Evolutionary conservation across 192 early-diverging fungal genomes (phyloP).

Genomic region (Coemansia sp.): DNA sequence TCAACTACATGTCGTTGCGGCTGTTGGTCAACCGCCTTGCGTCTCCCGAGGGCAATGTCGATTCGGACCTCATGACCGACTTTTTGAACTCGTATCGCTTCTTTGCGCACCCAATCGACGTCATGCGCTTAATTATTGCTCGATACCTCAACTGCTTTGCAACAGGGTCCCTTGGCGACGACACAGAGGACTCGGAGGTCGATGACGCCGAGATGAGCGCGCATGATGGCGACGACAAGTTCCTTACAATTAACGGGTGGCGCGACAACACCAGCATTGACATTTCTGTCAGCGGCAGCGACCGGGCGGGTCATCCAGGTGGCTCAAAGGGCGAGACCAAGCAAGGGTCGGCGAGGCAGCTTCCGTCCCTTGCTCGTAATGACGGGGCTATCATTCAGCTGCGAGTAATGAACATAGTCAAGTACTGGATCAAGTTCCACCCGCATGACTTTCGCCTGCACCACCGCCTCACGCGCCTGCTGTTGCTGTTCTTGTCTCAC

Average conservation of each 20-base stretch:
- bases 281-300: neutral
- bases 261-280: constrained; percentile 4
- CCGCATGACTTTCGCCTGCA: constrained; percentile 57
- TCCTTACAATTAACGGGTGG: constrained; percentile 49
- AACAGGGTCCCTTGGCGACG: neutral
- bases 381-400: constrained; percentile 61
- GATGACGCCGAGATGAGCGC: constrained; percentile 8
- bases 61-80: constrained; percentile 60
- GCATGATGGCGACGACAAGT: constrained; percentile 14
- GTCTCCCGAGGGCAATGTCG: constrained; percentile 56
- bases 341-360: constrained; percentile 1
- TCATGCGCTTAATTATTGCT: constrained; percentile 61
- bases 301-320: neutral
- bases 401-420: constrained; percentile 82
- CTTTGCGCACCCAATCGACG: constrained; percentile 62
- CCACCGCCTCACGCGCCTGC: constrained; percentile 45
- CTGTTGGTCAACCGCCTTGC: constrained; percentile 53
- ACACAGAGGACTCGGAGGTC: constrained; percentile 12
- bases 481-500: constrained; percentile 51
- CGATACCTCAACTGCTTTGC: constrained; percentile 62
- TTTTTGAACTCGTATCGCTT: constrained; percentile 68
- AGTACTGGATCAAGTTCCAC: constrained; percentile 85
- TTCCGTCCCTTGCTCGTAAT: constrained; percentile 39
- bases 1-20: constrained; percentile 49
- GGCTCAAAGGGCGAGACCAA: constrained; percentile 1